Base-by-base conservation (phyloP, 768 basidiomycete genomes). In the Lentinula guzmanii region DNA sequence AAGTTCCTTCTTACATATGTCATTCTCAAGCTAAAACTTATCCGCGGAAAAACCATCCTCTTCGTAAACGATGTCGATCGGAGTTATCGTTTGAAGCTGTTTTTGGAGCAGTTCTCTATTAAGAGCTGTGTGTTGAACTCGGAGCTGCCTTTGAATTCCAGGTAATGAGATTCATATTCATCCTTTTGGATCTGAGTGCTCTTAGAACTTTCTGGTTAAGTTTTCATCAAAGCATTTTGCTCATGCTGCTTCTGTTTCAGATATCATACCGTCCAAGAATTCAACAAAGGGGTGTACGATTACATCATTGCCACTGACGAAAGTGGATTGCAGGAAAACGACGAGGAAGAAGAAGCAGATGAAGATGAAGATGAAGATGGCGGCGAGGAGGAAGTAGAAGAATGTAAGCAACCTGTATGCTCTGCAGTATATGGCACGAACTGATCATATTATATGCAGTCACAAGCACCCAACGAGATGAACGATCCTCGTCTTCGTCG, bases 291-390 rank as follows among this genome's bases (percentile, higher is more conserved):
- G 2, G 93, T 97, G 7, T 98, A 98, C 67, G 95, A 99, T 71
- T 98, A 98, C 71, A 94, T 98, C 64, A 97, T 99, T 59, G 97
- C 97, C 0, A 96, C 95, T 9, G 96, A 98, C 69, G 97, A 98
- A 74, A 86, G 85, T 0, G 91, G 51, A 10, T 10, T n/a, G 15
- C 10, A 16, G 11, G 51, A 34, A 16, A 52, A 52, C 31, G 31
- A 18, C 98, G 70, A 98, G 97, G 73, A 86, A 98, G 67, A 93
- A 28, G 77, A 79, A 3, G 77, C 76, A 3, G 75, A 77, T 1
- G 83, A 82, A 60, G 61, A 65, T n/a, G 72, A 74, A 28, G 65
- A 64, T 8, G 85, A 86, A 60, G 71, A 72, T n/a, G 80, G 78
- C 9, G 73, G 74, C 10, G 84, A 84, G 58, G 74, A 77, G 10